phyloP scores from a whole-genome alignment of 352 stramenopile species.

The Pythium grandisporangium region DNA sequence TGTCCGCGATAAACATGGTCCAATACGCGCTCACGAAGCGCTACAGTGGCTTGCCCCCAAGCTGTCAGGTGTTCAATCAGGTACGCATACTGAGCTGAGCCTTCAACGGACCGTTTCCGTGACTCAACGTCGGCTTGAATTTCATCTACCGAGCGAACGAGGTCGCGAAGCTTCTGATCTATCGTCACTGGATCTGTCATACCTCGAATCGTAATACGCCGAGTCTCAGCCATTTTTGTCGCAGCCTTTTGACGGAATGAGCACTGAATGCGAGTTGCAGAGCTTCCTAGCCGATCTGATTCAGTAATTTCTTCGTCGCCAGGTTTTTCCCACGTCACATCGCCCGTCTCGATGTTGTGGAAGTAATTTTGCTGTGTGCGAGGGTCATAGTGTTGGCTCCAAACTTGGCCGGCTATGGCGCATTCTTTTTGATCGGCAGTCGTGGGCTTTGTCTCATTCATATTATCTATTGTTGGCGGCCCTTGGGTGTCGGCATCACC shows the following conservation, averaged over 20 bases:
- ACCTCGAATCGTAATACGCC: slow-evolving; percentile 15
- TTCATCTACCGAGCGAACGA: slow-evolving; percentile 31
- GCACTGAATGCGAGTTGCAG: slow-evolving; percentile 49
- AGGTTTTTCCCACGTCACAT: slow-evolving; percentile 25
- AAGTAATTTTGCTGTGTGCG: slow-evolving; percentile 19
- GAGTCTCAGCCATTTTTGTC: slow-evolving; percentile 15
- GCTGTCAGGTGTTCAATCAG: slow-evolving; percentile 16
- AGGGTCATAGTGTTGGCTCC: slow-evolving; percentile 26
- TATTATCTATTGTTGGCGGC: no score
- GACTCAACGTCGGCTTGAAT: slow-evolving; percentile 26
- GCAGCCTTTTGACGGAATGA: slow-evolving; percentile 28
- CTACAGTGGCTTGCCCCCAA: slow-evolving; percentile 18
- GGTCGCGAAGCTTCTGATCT: slow-evolving; percentile 22
- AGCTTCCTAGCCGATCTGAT: slow-evolving; percentile 18
- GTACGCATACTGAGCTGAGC: slow-evolving; percentile 2
- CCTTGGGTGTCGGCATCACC: neutral
- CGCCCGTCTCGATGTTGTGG: slow-evolving; percentile 17
- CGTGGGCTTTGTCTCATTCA: no score
- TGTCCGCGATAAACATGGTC: slow-evolving; percentile 21
- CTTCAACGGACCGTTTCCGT: slow-evolving; percentile 5
- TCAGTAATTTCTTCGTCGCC: slow-evolving; percentile 8
- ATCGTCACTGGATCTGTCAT: slow-evolving; percentile 22
- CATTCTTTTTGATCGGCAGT: no score
- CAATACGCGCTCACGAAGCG: slow-evolving; percentile 23
- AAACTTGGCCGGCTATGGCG: neutral